Conservation (phyloP, 257 asterid species). For the Plantago ovata region DNA sequence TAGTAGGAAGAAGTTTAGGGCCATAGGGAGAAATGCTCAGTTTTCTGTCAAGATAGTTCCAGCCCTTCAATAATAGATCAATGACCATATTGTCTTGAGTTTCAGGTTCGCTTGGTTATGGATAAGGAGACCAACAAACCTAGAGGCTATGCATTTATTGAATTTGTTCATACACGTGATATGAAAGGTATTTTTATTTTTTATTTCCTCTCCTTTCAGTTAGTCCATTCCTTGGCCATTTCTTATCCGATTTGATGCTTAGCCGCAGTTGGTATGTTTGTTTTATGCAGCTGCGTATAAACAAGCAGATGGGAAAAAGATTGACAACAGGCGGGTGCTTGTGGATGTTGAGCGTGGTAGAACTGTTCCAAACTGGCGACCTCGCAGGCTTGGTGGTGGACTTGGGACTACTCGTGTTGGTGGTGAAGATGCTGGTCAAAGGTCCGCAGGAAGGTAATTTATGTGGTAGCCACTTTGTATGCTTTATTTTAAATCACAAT, state of each 20-base stretch:
- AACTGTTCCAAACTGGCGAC: slow-evolving; percentile 99
- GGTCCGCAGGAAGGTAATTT: slow-evolving; percentile 56
- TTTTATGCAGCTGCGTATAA: slow-evolving; percentile 86
- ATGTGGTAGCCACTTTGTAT: background rate
- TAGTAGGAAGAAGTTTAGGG: slow-evolving; percentile 19
- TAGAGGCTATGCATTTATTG: slow-evolving; percentile 95
- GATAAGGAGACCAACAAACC: slow-evolving; percentile 76
- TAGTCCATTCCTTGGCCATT: background rate
- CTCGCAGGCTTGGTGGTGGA: slow-evolving; percentile 99
- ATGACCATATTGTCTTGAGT: slow-evolving; percentile 28
- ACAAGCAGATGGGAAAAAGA: slow-evolving; percentile 98
- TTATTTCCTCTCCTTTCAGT: too few species aligned
- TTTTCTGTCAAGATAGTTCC: slow-evolving; percentile 8
- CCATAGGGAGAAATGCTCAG: slow-evolving; percentile 10
- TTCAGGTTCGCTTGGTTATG: slow-evolving; percentile 84
- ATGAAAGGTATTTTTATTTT: slow-evolving; percentile 70
- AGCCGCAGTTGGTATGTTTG: slow-evolving; percentile 18
- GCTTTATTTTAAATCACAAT: too few species aligned
- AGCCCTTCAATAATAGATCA: slow-evolving; percentile 2
- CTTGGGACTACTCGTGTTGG: slow-evolving; percentile 97
- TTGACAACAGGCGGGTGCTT: slow-evolving; percentile 91
- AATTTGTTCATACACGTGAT: slow-evolving; percentile 85
- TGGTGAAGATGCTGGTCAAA: slow-evolving; percentile 61
- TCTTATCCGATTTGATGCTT: background rate
- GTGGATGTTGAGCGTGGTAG: slow-evolving; percentile 99